Conservation (phyloP, 805 yeast species). For the Blastobotrys attinorum region DNA sequence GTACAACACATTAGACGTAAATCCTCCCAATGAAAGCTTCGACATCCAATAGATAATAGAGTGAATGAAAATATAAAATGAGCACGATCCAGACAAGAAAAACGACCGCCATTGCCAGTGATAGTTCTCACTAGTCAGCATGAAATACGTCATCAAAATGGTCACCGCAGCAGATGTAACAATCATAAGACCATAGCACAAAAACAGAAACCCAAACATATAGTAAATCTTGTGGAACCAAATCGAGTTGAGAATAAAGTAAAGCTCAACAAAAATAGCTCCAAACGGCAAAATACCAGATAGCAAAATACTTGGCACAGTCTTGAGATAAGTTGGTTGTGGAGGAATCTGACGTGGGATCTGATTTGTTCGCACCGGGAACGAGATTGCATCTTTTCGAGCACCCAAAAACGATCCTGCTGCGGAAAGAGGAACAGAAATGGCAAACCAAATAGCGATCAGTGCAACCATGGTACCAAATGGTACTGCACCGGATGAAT, state of each 20-base stretch:
- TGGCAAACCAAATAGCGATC: slow-evolving; percentile 72
- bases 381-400: slow-evolving; percentile 46
- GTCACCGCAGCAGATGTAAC: slow-evolving; percentile 77
- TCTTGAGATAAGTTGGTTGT: slow-evolving; percentile 76
- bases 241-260: slow-evolving; percentile 79
- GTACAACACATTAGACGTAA: slow-evolving; percentile 69
- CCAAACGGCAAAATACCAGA: slow-evolving; percentile 95
- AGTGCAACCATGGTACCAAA: slow-evolving; percentile 80
- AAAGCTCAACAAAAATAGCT: slow-evolving; percentile 89
- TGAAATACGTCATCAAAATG: slow-evolving; percentile 69
- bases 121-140: slow-evolving; percentile 85
- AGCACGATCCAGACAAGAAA: slow-evolving; percentile 82
- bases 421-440: slow-evolving; percentile 78
- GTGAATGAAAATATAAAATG: slow-evolving; percentile 77
- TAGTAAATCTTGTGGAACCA: slow-evolving; percentile 93
- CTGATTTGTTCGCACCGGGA: slow-evolving; percentile 88
- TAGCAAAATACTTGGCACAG: slow-evolving; percentile 56
- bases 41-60: slow-evolving; percentile 46
- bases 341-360: slow-evolving; percentile 93
- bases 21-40: slow-evolving; percentile 60
- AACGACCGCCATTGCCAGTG: slow-evolving; percentile 96
- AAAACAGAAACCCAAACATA: slow-evolving; percentile 95
- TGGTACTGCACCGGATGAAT: slow-evolving; percentile 93
- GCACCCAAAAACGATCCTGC: slow-evolving; percentile 77
- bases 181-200: slow-evolving; percentile 77